phyloP scores from a whole-genome alignment of 306 rosid genomes.

The Nissolia schottii region DNA sequence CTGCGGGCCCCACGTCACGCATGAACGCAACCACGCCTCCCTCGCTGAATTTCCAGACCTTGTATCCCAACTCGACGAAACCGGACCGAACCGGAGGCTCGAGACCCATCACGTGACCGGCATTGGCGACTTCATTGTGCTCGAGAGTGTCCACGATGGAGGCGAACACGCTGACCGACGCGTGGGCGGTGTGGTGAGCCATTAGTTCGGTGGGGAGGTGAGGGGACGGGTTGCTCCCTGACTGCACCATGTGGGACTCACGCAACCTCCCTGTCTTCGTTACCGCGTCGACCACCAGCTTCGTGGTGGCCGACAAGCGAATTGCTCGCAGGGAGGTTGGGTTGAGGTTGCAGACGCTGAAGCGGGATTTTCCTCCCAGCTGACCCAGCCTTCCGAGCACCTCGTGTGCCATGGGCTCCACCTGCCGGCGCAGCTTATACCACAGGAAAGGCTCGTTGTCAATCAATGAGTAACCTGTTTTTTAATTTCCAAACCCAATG shows the following conservation, averaged over 20 bases:
- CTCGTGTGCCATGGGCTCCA: background rate
- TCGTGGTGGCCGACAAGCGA: background rate
- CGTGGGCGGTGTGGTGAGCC: background rate
- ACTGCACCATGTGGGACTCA: background rate
- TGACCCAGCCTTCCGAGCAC: background rate
- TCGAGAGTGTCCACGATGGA: background rate
- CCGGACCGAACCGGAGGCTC: background rate
- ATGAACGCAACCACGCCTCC: background rate
- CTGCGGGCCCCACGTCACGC: background rate
- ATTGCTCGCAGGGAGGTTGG: background rate
- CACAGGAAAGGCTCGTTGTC: background rate
- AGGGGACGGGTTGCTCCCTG: background rate
- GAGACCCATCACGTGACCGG: background rate
- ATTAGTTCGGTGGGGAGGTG: background rate
- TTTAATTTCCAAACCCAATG: no score
- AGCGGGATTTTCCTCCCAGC: background rate
- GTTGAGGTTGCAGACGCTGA: background rate
- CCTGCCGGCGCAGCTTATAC: background rate
- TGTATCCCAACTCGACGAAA: background rate
- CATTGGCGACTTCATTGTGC: background rate
- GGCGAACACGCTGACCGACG: background rate
- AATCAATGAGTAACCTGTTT: background rate
- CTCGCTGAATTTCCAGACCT: background rate
- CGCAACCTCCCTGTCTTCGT: background rate
- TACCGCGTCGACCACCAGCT: background rate